Conservation (phyloP, 2,329 filamentous ascomycete genomes). For the Triangularia setosa region DNA sequence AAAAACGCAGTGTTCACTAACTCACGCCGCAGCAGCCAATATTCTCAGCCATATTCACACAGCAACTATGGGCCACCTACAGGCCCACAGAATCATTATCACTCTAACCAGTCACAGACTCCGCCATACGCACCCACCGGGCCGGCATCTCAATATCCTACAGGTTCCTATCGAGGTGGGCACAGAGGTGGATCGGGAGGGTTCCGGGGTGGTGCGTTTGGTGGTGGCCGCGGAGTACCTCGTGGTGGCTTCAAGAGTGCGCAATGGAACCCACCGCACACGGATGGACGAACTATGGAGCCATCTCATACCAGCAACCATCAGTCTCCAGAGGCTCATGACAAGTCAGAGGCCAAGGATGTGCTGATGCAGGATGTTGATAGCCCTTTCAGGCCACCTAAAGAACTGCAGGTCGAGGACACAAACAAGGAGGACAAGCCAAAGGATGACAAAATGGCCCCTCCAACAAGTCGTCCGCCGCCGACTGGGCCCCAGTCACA, state of each 20-base stretch:
- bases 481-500: constrained; percentile 52
- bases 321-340: constrained; percentile 24
- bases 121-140: constrained; percentile 56
- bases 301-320: constrained; percentile 33
- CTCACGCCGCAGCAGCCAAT: constrained; percentile 48
- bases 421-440: constrained; percentile 44
- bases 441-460: constrained; percentile 50
- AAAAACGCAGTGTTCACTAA: constrained; percentile 19
- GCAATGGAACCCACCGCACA: constrained; percentile 61
- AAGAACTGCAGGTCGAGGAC: constrained; percentile 64
- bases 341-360: constrained; percentile 29
- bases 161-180: constrained; percentile 42
- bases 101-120: constrained; percentile 38
- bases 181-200: constrained; percentile 47
- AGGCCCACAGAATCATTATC: constrained; percentile 53
- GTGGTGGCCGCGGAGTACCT: constrained; percentile 45
- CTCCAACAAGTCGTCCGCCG: constrained; percentile 47
- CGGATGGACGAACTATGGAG: constrained; percentile 29
- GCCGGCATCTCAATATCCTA: constrained; percentile 51
- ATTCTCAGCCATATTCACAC: constrained; percentile 54
- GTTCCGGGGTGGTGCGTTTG: constrained; percentile 59
- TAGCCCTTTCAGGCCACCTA: constrained; percentile 59
- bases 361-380: constrained; percentile 49
- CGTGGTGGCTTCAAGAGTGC: constrained; percentile 62
- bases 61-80: constrained; percentile 49